Evolutionary conservation across 805 yeast genomes (phyloP), one percentile per base, ranked within the genome.

Genomic region (Cyberlindnera subsufficiens): DNA sequence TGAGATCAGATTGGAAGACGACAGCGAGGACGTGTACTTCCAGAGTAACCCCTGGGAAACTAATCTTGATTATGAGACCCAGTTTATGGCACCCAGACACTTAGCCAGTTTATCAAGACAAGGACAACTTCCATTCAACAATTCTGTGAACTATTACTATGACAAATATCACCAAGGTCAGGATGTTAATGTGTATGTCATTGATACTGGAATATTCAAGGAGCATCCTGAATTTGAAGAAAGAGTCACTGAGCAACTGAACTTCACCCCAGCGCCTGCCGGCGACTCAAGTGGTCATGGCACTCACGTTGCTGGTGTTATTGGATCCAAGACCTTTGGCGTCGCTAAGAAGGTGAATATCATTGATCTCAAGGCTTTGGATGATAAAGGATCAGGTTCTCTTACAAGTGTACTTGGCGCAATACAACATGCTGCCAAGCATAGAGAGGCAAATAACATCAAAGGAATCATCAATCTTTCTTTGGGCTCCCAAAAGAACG

Each of bases 271-370:
- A 50, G 77, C 42, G 14, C 44, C 78, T 1, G 56, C 68, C 1
- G 87, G 86, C 6, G 96, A 90, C 58, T 65, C 65, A 9, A 81
- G 82, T 52, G 96, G 96, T 0, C 97, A 89, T 60, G 97, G 96
- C 0, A 87, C 96, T 1, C 96, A 89, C 62, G 95, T 90, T 38
- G 96, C 96, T 0, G 96, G 96, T 3, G 67, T 87, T 11, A 74
- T 87, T 42, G 96, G 91, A 0, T 86, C 96, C 2, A 70, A 65
- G 41, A 77, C 80, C 3, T 89, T 69, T 65, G 97, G 97, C 6
- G 93, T 87, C 3, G 87, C 96, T 15, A 89, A 90, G 59, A 63
- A 74, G 33, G 77, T 76, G 14, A 67, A 69, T 9, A 57, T 89
- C 8, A 67, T 85, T 9, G 93, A 84, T 20, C 78, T 91, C 11